Evolutionary conservation across 75 land plant genomes (phyloP).

Genomic region (Picea sitchensis): DNA sequence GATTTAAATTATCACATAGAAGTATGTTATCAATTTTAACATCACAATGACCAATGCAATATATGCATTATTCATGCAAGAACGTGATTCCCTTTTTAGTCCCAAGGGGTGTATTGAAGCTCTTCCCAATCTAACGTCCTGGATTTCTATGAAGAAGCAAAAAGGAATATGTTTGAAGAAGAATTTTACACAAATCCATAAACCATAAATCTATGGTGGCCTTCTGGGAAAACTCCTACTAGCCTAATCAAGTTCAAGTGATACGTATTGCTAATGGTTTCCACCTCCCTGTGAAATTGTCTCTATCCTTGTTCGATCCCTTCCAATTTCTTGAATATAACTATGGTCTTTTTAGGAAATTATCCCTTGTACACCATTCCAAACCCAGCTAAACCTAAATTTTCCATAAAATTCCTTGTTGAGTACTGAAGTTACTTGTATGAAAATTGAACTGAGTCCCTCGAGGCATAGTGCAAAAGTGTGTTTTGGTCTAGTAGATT

Average conservation of each 20-base stretch:
- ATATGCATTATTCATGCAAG: slow-evolving; percentile 82
- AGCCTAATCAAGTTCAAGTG: slow-evolving; percentile 81
- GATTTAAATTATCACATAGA: slow-evolving; percentile 64
- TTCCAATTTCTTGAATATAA: slow-evolving; percentile 76
- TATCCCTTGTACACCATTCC: slow-evolving; percentile 72
- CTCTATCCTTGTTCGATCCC: slow-evolving; percentile 84
- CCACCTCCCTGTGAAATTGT: slow-evolving; percentile 84
- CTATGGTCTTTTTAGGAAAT: slow-evolving; percentile 48
- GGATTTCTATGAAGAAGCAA: slow-evolving; percentile 17
- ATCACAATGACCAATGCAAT: slow-evolving; percentile 91
- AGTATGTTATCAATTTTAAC: slow-evolving; percentile 96
- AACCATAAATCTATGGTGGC: slow-evolving; percentile 62
- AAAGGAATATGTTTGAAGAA: slow-evolving; percentile 60
- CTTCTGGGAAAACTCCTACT: slow-evolving; percentile 80
- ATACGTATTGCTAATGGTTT: slow-evolving; percentile 79
- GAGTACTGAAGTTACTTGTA: slow-evolving; percentile 43
- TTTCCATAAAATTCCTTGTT: too few species aligned
- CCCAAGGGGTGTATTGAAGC: slow-evolving; percentile 63
- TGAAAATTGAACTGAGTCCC: slow-evolving; percentile 73
- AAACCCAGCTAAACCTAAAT: slow-evolving; percentile 64
- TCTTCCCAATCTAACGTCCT: slow-evolving; percentile 58
- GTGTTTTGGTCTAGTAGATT: slow-evolving; percentile 41
- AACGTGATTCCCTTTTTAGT: slow-evolving; percentile 87
- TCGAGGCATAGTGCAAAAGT: slow-evolving; percentile 67
- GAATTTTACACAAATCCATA: slow-evolving; percentile 84